Evolutionary conservation across 768 basidiomycete genomes (phyloP).

Genomic region (Terana coerulea): DNA sequence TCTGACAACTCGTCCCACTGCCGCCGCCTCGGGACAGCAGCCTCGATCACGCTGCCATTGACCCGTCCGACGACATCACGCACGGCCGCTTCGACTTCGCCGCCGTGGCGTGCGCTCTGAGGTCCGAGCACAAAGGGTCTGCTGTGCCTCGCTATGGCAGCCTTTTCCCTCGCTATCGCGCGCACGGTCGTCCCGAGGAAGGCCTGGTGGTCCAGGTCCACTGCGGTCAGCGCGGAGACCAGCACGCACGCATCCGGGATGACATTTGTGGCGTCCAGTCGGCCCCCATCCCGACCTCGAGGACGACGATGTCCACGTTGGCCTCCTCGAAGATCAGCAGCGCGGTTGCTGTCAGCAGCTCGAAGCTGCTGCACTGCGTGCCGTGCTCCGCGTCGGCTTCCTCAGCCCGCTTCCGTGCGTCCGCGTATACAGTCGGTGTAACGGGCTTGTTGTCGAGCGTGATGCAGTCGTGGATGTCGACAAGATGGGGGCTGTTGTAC

Average conservation of each 20-base stretch:
- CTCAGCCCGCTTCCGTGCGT: slow-evolving; percentile 45
- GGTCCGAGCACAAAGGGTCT: slow-evolving; percentile 63
- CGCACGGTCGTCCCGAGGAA: slow-evolving; percentile 78
- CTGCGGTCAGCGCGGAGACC: slow-evolving; percentile 77
- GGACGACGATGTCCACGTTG: slow-evolving; percentile 73
- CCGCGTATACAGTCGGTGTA: slow-evolving; percentile 40
- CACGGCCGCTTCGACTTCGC: slow-evolving; percentile 44
- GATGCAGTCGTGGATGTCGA: slow-evolving; percentile 75
- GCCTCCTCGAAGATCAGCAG: slow-evolving; percentile 68
- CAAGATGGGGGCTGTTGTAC: slow-evolving; percentile 92
- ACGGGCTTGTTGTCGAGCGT: slow-evolving; percentile 58
- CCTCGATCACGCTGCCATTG: slow-evolving; percentile 34
- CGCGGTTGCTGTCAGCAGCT: slow-evolving; percentile 80
- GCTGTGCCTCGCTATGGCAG: slow-evolving; percentile 65
- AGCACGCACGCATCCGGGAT: slow-evolving; percentile 67
- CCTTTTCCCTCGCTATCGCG: slow-evolving; percentile 80
- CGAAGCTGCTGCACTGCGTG: slow-evolving; percentile 68
- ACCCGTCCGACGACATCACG: slow-evolving; percentile 37
- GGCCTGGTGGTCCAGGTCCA: slow-evolving; percentile 91
- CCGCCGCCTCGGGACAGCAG: slow-evolving; percentile 30
- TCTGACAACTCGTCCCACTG: slow-evolving; percentile 34
- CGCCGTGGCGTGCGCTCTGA: slow-evolving; percentile 41
- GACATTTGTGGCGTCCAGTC: slow-evolving; percentile 89
- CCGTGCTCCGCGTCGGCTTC: slow-evolving; percentile 38
- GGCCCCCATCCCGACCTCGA: slow-evolving; percentile 98